Base-by-base conservation (phyloP, 2,329 filamentous ascomycete species). In the Apiospora sp. region DNA sequence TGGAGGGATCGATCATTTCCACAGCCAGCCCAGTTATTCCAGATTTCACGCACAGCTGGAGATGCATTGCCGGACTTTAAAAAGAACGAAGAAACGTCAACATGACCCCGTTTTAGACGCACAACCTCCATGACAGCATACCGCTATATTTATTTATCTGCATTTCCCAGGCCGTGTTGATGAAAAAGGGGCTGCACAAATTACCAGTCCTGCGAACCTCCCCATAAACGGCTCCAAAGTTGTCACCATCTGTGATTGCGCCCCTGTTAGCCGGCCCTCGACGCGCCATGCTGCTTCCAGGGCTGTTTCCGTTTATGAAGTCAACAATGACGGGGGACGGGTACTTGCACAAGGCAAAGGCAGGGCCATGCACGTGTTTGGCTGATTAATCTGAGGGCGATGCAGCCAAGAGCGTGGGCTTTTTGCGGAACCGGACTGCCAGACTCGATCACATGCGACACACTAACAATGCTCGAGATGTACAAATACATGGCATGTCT, bases 301-400 rank as follows among this genome's bases (percentile, higher is more conserved):
- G 54, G 22, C 54, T 37, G 30, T 41, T 61, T 61, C 54, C 54
- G 54, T 37, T 51, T 61, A 61, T 64, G 58, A 64, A 64, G 54
- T 64, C 54, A 22, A 30, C 54, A 19, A n/a, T 64, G 58, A 64
- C 34, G 58, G 34, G 58, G 12, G 30, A 41, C 34, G 22, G 34
- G 58, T 41, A 64, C 58, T 64, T 64, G 10, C 58, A 64, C 58
- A 64, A 64, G 54, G 51, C 51, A 34, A 54, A 41, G 58, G 34
- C 58, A 64, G 58, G 58, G 58, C 58, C 37, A 64, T 64, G 58
- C 58, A 64, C 34, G 58, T 64, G 58, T 64, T 64, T 64, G 58
- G 58, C 19, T 64, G 58, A 41, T 41, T 64, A 64, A 64, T 64
- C 58, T 41, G 58, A 64, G 58, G 34, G 30, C 22, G 58, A 64